Evolutionary conservation across 805 yeast species (phyloP), one percentile per base, ranked within the genome.

Genomic region (Candida alai): DNA sequence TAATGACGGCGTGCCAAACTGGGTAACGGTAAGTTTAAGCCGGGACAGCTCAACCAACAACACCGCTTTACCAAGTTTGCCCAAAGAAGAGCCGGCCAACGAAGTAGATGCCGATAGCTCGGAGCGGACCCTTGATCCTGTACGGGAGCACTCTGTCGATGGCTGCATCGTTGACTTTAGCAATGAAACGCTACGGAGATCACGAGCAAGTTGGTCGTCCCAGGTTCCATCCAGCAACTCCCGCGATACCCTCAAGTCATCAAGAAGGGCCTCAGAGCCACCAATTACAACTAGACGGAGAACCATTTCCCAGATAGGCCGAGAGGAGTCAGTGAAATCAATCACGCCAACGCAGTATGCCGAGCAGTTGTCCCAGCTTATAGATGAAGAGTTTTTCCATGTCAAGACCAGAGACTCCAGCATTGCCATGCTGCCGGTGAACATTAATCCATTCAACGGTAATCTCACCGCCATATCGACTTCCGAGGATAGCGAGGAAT

Each of bases 341-440:
- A 37, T 54, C 17, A 43, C 55, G 1, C 54, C 68, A 4, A 35
- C 55, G 7, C 51, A 55, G 27, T 41, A 47, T 26, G 54, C 56
- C 18, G 44, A 44, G 6, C 54, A 53, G 19, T 62, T 65, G 31
- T 43, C 51, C n/a, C 48, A 42, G 25, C 52, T 51, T 16, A 56
- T 64, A 22, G 54, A 52, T 31, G 54, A 54, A 16, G 65, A 60
- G 26, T 53, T 51, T 37, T 43, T 32, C n/a, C 28, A 28, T 9
- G 9, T 9, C 15, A 24, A 11, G 9, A 13, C 15, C 12, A n/a
- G n/a, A n/a, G n/a, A n/a, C n/a, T n/a, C n/a, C n/a, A n/a, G n/a
- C n/a, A n/a, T n/a, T 14, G 12, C 15, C 14, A 5, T 6, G 5
- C 8, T 18, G 4, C n/a, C 20, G 12, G n/a, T 21, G 11, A 21